Evolutionary conservation across 371 early-diverging fungal genomes (phyloP).

Genomic region (Zychaea mexicana): DNA sequence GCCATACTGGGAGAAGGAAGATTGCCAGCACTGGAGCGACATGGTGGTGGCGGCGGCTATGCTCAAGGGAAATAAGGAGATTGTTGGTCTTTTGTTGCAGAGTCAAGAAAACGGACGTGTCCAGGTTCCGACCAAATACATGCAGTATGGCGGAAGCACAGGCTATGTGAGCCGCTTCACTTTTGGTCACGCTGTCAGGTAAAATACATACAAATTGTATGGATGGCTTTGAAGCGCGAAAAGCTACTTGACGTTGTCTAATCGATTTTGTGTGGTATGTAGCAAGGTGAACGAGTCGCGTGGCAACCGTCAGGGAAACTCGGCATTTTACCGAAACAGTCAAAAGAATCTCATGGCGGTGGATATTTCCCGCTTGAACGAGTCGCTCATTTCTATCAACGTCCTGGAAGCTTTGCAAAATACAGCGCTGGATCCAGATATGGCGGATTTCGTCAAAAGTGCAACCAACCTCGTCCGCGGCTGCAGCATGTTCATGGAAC

Average conservation of each 20-base stretch:
- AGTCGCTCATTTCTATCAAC: not conserved
- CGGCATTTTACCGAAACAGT: slow-evolving; percentile 42
- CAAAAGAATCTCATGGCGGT: slow-evolving; percentile 14
- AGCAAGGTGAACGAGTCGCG: slow-evolving; percentile 63
- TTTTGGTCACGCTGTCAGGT: slow-evolving; percentile 39
- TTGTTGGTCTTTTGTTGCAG: slow-evolving; percentile 18
- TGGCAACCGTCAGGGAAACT: slow-evolving; percentile 65
- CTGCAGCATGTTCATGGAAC: not conserved
- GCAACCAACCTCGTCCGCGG: not conserved
- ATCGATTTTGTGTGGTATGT: not conserved
- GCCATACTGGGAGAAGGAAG: slow-evolving; percentile 27
- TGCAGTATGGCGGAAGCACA: slow-evolving; percentile 26
- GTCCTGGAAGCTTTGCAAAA: not conserved
- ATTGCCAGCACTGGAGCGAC: slow-evolving; percentile 16
- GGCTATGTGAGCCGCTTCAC: slow-evolving; percentile 42
- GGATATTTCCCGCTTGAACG: slow-evolving; percentile 9
- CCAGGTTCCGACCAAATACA: slow-evolving; percentile 24
- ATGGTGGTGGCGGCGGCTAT: slow-evolving; percentile 23
- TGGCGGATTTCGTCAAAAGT: slow-evolving; percentile 2
- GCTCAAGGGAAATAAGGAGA: slow-evolving; percentile 21
- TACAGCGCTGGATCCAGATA: not conserved
- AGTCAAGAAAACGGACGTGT: slow-evolving; percentile 6
- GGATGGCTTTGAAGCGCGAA: not conserved
- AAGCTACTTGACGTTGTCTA: not conserved
- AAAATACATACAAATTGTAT: not conserved